Conservation (phyloP, 371 early-diverging fungal genomes). For the Lichtheimia ornata region DNA sequence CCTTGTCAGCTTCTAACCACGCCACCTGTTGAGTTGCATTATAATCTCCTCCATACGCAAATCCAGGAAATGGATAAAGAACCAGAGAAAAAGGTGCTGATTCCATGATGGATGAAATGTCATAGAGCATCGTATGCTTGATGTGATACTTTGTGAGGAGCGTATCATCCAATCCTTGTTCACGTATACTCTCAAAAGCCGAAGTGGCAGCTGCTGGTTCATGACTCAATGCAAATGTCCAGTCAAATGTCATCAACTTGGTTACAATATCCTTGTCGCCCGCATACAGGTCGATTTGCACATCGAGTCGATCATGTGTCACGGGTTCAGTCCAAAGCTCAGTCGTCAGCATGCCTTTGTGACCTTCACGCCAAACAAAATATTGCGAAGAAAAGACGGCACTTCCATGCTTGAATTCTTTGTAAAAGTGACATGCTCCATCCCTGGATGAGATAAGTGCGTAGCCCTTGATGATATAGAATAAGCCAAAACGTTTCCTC, state of each 20-base stretch:
- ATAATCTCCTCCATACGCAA: neutral
- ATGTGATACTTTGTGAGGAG: slow-evolving; percentile 22
- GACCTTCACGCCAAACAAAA: slow-evolving; percentile 59
- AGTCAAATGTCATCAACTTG: slow-evolving; percentile 71
- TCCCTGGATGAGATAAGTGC: slow-evolving; percentile 48
- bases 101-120: slow-evolving; percentile 41
- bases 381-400: slow-evolving; percentile 58
- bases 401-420: slow-evolving; percentile 39
- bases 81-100: slow-evolving; percentile 40
- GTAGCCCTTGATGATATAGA: slow-evolving; percentile 35
- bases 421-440: slow-evolving; percentile 63
- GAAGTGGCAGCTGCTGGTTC: slow-evolving; percentile 9
- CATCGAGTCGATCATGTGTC: slow-evolving; percentile 7
- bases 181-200: slow-evolving; percentile 1
- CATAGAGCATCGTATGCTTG: slow-evolving; percentile 30
- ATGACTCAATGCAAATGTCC: slow-evolving; percentile 59
- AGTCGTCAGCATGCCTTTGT: slow-evolving; percentile 56
- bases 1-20: slow-evolving; percentile 1
- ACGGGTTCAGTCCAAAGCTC: slow-evolving; percentile 79
- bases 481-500: too few species aligned
- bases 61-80: slow-evolving; percentile 44
- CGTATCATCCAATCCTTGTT: slow-evolving; percentile 12
- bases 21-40: neutral
- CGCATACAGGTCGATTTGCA: neutral
- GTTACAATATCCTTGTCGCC: slow-evolving; percentile 59